phyloP scores from a whole-genome alignment of 1,284 basidiomycete genomes.

The Filobasidium uniguttulatum region DNA sequence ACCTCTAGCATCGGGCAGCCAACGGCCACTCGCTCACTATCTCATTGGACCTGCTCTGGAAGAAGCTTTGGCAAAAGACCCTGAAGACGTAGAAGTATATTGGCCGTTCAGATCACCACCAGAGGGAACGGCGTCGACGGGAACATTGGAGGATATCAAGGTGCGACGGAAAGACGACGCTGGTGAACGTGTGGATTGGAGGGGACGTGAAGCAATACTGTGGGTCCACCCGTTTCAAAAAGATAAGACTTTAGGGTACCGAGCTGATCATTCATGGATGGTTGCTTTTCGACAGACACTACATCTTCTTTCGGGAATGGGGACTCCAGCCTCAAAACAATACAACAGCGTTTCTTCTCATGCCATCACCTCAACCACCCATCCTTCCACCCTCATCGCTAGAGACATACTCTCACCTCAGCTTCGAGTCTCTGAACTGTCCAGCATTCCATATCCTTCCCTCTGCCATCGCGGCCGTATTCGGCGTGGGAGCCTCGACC shows the following conservation, averaged over 20 bases:
- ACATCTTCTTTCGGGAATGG: conserved; percentile 64
- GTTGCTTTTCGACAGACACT: conserved; percentile 49
- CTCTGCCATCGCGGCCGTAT: conserved; percentile 69
- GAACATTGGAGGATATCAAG: conserved; percentile 55
- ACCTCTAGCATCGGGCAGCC: neutral
- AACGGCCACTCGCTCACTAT: conserved; percentile 9
- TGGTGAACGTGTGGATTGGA: conserved; percentile 48
- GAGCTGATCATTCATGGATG: neutral
- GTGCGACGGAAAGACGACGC: conserved; percentile 43
- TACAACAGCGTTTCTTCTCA: conserved; percentile 34
- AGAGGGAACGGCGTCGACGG: conserved; percentile 62
- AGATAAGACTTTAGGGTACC: too few relatives aligned
- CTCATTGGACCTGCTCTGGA: conserved; percentile 8
- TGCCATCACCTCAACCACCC: conserved; percentile 19
- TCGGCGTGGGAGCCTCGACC: conserved; percentile 60
- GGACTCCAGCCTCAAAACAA: conserved; percentile 69
- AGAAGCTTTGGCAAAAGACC: conserved; percentile 5
- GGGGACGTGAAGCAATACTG: conserved; percentile 85
- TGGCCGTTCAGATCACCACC: conserved; percentile 40
- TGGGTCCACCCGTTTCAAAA: conserved; percentile 37
- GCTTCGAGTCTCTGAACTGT: conserved; percentile 92
- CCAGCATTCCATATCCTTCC: conserved; percentile 73
- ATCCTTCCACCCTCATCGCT: conserved; percentile 50
- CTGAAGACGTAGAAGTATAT: conserved; percentile 5
- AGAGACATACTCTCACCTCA: conserved; percentile 68